These are phyloP conservation scores for Cydonia oblonga DNA, from an alignment of 331 rosid genomes.

Conservation along the genomic window DNA sequence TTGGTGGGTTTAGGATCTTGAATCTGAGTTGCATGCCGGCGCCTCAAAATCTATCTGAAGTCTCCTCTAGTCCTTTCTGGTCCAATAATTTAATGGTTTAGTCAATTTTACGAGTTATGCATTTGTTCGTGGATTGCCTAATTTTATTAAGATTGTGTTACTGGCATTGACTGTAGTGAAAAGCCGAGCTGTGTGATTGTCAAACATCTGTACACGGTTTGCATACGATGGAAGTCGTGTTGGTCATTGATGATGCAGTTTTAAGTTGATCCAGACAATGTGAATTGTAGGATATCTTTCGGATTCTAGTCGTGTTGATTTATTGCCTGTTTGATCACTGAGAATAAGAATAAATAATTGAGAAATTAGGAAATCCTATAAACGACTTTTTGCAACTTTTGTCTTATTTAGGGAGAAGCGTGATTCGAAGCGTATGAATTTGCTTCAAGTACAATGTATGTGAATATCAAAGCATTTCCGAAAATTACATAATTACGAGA, in stretches of 20 bases:
- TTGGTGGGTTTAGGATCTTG: not conserved
- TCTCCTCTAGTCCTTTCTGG: constrained; percentile 1
- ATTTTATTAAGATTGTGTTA: not conserved
- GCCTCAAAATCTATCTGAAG: not conserved
- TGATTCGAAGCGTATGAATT: not conserved
- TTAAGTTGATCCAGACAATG: not conserved
- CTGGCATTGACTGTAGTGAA: not conserved
- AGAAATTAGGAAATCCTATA: not conserved
- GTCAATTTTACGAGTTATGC: not conserved
- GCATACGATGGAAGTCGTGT: no score
- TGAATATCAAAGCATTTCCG: not conserved
- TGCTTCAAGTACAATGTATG: not conserved
- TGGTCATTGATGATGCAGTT: not conserved
- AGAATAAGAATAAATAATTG: not conserved
- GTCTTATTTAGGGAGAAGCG: not conserved
- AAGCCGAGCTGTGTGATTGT: not conserved
- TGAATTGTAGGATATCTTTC: not conserved
- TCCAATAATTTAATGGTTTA: not conserved
- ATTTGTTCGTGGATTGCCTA: not conserved
- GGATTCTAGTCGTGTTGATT: not conserved
- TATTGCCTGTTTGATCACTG: not conserved
- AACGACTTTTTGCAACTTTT: not conserved
- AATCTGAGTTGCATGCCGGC: not conserved
- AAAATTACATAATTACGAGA: not conserved
- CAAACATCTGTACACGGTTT: not conserved